phyloP scores from a whole-genome alignment of 2,329 filamentous ascomycete genomes.

The Clonostachys solani region DNA sequence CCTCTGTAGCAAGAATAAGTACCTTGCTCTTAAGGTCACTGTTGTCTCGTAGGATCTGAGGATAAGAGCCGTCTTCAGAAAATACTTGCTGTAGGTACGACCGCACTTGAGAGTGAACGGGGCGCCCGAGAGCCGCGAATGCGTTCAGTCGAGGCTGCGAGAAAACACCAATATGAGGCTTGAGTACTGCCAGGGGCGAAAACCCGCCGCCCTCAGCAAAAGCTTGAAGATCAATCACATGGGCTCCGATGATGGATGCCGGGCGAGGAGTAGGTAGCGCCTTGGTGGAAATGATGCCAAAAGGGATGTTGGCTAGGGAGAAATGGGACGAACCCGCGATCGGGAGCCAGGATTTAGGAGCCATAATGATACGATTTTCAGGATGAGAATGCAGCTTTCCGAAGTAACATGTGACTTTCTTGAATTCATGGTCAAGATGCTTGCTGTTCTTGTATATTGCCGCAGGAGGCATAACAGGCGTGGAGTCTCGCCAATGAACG shows the following conservation, averaged over 20 bases:
- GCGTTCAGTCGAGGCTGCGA: conserved; percentile 18
- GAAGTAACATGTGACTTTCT: too few species aligned
- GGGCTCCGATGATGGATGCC: conserved; percentile 67
- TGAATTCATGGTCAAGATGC: too few species aligned
- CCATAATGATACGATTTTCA: not conserved
- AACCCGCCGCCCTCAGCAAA: conserved; percentile 47
- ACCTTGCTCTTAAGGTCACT: conserved; percentile 17
- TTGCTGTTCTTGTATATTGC: too few species aligned
- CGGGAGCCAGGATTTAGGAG: conserved; percentile 9
- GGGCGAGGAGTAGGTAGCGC: conserved; percentile 51
- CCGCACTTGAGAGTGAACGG: conserved; percentile 68
- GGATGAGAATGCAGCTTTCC: too few species aligned
- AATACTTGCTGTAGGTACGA: conserved; percentile 60
- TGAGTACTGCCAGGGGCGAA: conserved; percentile 11
- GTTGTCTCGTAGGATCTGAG: conserved; percentile 26
- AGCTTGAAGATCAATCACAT: conserved; percentile 63
- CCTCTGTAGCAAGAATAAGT: conserved; percentile 28
- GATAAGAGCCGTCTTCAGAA: conserved; percentile 44
- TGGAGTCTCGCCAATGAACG: too few species aligned
- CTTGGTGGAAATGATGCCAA: conserved; percentile 70
- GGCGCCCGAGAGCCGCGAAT: conserved; percentile 51
- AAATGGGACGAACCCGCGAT: conserved; percentile 36
- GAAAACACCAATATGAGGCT: conserved; percentile 16
- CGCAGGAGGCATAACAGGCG: too few species aligned
- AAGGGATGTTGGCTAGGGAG: conserved; percentile 76